Evolutionary conservation across 192 early-diverging fungal genomes (phyloP), one percentile per base, ranked within the genome.

Genomic region (Umbelopsis isabellina): DNA sequence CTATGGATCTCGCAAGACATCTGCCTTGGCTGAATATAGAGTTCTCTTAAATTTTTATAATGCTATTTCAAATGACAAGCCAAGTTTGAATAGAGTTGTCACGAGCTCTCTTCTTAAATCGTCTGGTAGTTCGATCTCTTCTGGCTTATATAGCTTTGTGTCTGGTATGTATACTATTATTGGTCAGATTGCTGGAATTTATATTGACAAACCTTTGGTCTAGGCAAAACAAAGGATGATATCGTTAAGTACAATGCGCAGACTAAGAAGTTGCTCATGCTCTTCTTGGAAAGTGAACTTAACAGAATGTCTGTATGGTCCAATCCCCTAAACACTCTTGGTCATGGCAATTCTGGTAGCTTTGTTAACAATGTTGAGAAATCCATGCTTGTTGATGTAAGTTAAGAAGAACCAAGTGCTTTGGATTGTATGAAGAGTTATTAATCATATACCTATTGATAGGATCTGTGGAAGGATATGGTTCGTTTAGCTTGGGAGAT

Each of bases 261-360:
- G 44, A 71, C 79, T 49, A 83, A 83, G 46, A 87, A 91, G 23
- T 72, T 98, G 23, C 74, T 99, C 30, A 74, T 94, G 44, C 71
- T 99, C 46, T 84, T 99, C 46, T 73, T 96, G 25, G 97, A 97
- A 75, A 93, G 91, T 70, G 98, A 99, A 75, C 76, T 98, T 53
- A 83, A 86, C 50, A 88, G 94, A 20, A 79, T 96, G 72, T 85
- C 88, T 18, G 88, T 92, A 1, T 98, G 98, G 97, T 82, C 85
- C 49, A 90, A 90, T 49, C 93, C 95, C 1, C 82, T 92, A 7
- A 90, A 88, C 69, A 52, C 69, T 8, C 72, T 58, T 20, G 68
- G 69, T 35, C 52, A 52, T 22, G 81, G 78, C 35, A 67, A 79
- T 27, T 77, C 83, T 15, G 65, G 66, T 4, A 78, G 12, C 21